Percentiles rank a stretch among this genome's conserved stretches.
These are phyloP conservation scores for Neospora caninum DNA, from an alignment of 169 alveolate species.

Conservation along the genomic window DNA sequence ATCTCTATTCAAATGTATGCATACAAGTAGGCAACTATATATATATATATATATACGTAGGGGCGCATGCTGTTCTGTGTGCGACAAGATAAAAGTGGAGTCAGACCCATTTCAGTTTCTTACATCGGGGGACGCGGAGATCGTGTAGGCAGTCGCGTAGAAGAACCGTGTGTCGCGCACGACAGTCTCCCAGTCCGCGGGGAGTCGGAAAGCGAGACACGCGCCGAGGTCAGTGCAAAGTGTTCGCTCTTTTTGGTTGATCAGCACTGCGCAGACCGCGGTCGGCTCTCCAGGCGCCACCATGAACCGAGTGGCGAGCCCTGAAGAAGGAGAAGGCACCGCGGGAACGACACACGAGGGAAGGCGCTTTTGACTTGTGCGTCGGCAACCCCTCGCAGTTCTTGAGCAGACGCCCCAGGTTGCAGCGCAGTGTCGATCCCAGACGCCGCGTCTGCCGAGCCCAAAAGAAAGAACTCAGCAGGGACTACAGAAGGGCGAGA, in stretches of 20 bases:
- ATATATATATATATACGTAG: too few relatives aligned
- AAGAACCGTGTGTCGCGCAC: slow-evolving; percentile 69
- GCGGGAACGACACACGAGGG: background rate
- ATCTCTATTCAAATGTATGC: too few relatives aligned
- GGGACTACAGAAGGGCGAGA: too few relatives aligned
- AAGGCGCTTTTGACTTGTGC: background rate
- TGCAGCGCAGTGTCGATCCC: too few relatives aligned
- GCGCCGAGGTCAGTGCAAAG: slow-evolving; percentile 84
- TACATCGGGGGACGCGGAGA: slow-evolving; percentile 8
- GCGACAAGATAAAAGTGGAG: background rate
- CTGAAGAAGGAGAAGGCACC: slow-evolving; percentile 56
- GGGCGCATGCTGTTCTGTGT: background rate
- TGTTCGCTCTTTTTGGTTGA: slow-evolving; percentile 78
- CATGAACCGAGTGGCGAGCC: slow-evolving; percentile 24
- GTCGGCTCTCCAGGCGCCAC: slow-evolving; percentile 73
- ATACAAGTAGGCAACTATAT: background rate
- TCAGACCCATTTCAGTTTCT: background rate
- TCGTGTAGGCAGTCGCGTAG: slow-evolving; percentile 77
- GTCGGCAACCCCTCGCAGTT: too few relatives aligned
- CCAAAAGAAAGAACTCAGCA: too few relatives aligned
- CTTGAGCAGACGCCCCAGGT: too few relatives aligned
- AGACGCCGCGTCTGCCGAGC: too few relatives aligned
- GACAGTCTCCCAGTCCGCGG: slow-evolving; percentile 36
- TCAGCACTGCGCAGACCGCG: slow-evolving; percentile 83
- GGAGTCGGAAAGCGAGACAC: background rate